Percentiles rank a stretch among this genome's conserved stretches.
phyloP scores from a whole-genome alignment of 768 basidiomycete species.

The Boletus rubescentipes region DNA sequence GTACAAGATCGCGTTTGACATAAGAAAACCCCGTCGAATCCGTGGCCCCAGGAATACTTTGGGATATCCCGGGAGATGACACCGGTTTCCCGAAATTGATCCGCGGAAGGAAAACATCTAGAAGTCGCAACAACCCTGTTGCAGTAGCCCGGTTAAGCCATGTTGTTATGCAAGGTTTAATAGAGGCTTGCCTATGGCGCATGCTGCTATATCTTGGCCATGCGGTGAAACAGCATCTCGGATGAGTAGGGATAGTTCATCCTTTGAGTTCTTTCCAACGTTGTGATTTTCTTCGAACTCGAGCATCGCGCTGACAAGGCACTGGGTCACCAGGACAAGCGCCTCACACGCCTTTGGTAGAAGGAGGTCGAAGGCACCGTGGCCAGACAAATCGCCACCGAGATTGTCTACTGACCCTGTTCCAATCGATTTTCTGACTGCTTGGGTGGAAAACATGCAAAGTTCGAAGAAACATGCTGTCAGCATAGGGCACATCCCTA shows the following conservation, averaged over 20 bases:
- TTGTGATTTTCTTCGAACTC: slow-evolving; percentile 35
- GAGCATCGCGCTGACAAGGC: slow-evolving; percentile 63
- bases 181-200: slow-evolving; percentile 53
- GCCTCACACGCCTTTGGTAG: slow-evolving; percentile 81
- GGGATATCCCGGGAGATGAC: slow-evolving; percentile 2
- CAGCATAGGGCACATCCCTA: slow-evolving; percentile 55
- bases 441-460: slow-evolving; percentile 52
- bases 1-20: slow-evolving; percentile 88
- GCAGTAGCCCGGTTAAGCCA: slow-evolving; percentile 5
- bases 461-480: slow-evolving; percentile 61
- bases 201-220: slow-evolving; percentile 49
- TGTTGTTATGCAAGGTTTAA: background rate
- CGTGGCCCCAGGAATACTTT: slow-evolving; percentile 23
- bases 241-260: slow-evolving; percentile 39
- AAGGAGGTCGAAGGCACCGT: slow-evolving; percentile 58
- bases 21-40: slow-evolving; percentile 70
- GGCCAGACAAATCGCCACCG: slow-evolving; percentile 19
- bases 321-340: slow-evolving; percentile 75
- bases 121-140: slow-evolving; percentile 77
- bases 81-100: slow-evolving; percentile 77
- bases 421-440: slow-evolving; percentile 51
- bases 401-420: slow-evolving; percentile 11
- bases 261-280: slow-evolving; percentile 7
- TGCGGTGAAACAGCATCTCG: slow-evolving; percentile 42
- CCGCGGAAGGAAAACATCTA: slow-evolving; percentile 82